Conservation (phyloP, 768 basidiomycete genomes). For the Suillus discolor region DNA sequence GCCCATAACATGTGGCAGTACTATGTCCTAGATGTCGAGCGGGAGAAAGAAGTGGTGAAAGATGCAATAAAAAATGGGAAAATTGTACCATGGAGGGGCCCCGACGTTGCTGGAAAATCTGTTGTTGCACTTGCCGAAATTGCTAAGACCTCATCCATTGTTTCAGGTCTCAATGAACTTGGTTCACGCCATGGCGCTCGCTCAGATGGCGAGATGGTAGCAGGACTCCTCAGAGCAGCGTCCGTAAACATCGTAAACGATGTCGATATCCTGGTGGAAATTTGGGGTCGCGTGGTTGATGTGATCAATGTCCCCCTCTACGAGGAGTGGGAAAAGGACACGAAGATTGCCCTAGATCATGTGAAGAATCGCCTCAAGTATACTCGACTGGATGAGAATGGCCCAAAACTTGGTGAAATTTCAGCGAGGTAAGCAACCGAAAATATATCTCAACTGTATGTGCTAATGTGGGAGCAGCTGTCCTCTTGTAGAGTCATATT, state of each 20-base stretch:
- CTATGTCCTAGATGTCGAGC: constrained; percentile 80
- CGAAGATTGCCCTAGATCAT: constrained; percentile 68
- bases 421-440: constrained; percentile 38
- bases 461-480: constrained; percentile 45
- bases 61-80: constrained; percentile 34
- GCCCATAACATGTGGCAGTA: constrained; percentile 87
- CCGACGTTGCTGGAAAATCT: constrained; percentile 57
- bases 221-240: constrained; percentile 75
- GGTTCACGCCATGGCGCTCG: constrained; percentile 68
- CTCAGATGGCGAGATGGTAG: constrained; percentile 65
- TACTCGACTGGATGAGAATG: constrained; percentile 77
- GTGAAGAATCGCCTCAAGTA: constrained; percentile 80
- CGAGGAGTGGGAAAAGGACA: constrained; percentile 83
- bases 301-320: constrained; percentile 90
- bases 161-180: constrained; percentile 61
- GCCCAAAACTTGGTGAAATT: constrained; percentile 84
- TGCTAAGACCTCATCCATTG: constrained; percentile 51
- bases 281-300: constrained; percentile 80
- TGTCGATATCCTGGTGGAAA: constrained; percentile 58
- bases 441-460: neutral
- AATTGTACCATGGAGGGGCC: constrained; percentile 61
- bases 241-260: constrained; percentile 50
- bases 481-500: constrained; percentile 90
- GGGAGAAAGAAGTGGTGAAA: constrained; percentile 60
- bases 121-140: constrained; percentile 68